A percentile compares a stretch with the other conserved stretches of the same genome.
These are phyloP conservation scores for Sclerotinia nivalis DNA, from an alignment of 2,329 filamentous ascomycete species.

Conservation along the genomic window DNA sequence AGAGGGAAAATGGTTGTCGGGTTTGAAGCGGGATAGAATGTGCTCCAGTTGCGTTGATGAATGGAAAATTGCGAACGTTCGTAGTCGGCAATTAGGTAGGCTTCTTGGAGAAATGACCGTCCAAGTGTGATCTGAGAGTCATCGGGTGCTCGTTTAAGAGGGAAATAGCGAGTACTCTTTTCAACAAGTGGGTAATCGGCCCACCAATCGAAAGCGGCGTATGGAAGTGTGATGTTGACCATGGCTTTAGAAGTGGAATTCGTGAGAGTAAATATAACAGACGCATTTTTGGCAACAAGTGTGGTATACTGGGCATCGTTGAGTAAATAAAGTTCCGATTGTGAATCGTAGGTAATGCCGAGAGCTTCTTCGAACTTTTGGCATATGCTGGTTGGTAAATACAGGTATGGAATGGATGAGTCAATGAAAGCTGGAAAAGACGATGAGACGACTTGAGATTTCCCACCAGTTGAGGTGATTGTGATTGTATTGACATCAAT, in stretches of 20 bases:
- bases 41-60: constrained; percentile 35
- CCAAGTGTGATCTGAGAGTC: constrained; percentile 44
- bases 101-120: constrained; percentile 46
- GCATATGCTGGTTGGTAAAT: constrained; percentile 44
- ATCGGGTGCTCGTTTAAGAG: constrained; percentile 42
- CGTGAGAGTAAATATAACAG: constrained; percentile 43
- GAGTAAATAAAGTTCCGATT: constrained; percentile 43
- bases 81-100: constrained; percentile 44
- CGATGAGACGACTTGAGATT: constrained; percentile 25
- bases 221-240: constrained; percentile 44
- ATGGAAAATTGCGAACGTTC: constrained; percentile 46
- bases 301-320: constrained; percentile 36
- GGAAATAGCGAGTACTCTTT: constrained; percentile 43
- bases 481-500: constrained; percentile 44
- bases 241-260: constrained; percentile 38
- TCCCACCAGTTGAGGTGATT: constrained; percentile 25
- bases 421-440: constrained; percentile 41
- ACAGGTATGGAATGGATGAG: constrained; percentile 45
- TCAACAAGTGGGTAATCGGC: constrained; percentile 41
- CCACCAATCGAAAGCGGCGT: constrained; percentile 44
- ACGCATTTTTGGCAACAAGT: constrained; percentile 39
- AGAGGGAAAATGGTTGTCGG: constrained; percentile 31
- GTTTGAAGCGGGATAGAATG: constrained; percentile 26
- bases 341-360: constrained; percentile 42
- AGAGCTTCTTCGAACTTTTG: constrained; percentile 43